Conservation (phyloP, 208 protist genomes). For the Leishmania gerbilli region DNA sequence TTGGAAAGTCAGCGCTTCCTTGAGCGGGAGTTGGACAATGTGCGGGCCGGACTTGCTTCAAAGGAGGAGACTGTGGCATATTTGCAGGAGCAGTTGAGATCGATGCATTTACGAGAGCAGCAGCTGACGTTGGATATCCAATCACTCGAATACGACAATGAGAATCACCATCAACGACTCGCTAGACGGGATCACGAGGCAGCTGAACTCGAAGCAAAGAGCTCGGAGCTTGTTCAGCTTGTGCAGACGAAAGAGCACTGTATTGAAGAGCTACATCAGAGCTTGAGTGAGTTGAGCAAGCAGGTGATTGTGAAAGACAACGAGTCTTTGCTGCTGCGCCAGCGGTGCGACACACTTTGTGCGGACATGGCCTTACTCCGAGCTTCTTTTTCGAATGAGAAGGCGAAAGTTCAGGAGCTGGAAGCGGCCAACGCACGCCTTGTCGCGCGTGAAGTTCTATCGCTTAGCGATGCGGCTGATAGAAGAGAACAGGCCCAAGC, state of each 20-base stretch:
- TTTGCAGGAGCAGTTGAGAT: constrained; percentile 74
- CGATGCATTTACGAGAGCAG: constrained; percentile 76
- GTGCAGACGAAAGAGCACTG: constrained; percentile 54
- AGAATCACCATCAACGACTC: constrained; percentile 68
- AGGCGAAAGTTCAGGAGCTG: constrained; percentile 42
- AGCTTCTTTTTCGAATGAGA: constrained; percentile 33
- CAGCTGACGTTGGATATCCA: constrained; percentile 82
- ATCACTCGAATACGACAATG: constrained; percentile 80
- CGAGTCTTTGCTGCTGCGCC: constrained; percentile 69
- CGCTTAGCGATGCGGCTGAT: constrained; percentile 1
- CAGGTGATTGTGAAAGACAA: constrained; percentile 82
- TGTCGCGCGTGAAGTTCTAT: constrained; percentile 60
- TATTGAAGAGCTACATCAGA: constrained; percentile 80
- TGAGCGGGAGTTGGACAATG: constrained; percentile 74
- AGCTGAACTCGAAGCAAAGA: constrained; percentile 46
- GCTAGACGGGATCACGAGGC: constrained; percentile 46
- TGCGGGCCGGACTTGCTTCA: constrained; percentile 59
- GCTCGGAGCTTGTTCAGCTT: constrained; percentile 55
- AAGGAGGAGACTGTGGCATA: constrained; percentile 77
- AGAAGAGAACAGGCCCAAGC: background rate
- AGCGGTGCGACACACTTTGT: constrained; percentile 58
- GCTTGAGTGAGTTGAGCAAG: constrained; percentile 77
- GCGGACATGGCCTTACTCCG: constrained; percentile 52
- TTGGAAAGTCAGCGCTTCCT: constrained; percentile 56
- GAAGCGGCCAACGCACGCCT: constrained; percentile 79